A percentile compares a stretch with the other conserved stretches of the same genome.
These are phyloP conservation scores for Boletus rubropictus DNA, from an alignment of 768 basidiomycete species.

Conservation along the genomic window DNA sequence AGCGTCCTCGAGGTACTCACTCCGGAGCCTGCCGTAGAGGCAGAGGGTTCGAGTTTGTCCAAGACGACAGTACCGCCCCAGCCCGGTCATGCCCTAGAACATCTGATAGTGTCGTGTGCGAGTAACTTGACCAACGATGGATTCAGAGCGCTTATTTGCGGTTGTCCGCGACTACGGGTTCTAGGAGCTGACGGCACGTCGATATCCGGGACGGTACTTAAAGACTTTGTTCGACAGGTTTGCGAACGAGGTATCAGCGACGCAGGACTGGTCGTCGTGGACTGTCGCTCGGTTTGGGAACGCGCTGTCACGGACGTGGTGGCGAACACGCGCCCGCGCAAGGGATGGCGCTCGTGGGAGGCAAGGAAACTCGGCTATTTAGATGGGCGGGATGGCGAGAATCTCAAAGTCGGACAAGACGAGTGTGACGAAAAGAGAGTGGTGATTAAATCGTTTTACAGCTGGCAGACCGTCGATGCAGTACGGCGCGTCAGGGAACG, in stretches of 20 bases:
- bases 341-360: constrained; percentile 71
- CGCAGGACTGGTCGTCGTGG: constrained; percentile 62
- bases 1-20: constrained; percentile 62
- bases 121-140: constrained; percentile 58
- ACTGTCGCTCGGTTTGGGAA: constrained; percentile 70
- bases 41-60: constrained; percentile 7
- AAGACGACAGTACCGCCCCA: constrained; percentile 28
- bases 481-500: constrained; percentile 60
- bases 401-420: constrained; percentile 65
- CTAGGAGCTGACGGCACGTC: constrained; percentile 80
- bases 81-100: constrained; percentile 65
- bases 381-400: constrained; percentile 64
- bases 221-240: constrained; percentile 58
- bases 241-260: constrained; percentile 43
- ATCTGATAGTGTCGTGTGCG: constrained; percentile 66
- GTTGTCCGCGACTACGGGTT: constrained; percentile 54
- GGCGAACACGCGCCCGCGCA: constrained; percentile 54
- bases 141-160: constrained; percentile 55
- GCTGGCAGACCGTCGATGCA: constrained; percentile 81
- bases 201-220: constrained; percentile 54
- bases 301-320: constrained; percentile 55
- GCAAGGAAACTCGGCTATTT: constrained; percentile 65
- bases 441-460: constrained; percentile 78
- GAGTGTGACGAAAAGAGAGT: constrained; percentile 73
- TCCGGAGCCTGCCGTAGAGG: constrained; percentile 27